Percentiles rank a stretch among this genome's conserved stretches.
Evolutionary conservation across 257 asterid species (phyloP).

Genomic region (Solanum peruvianum): DNA sequence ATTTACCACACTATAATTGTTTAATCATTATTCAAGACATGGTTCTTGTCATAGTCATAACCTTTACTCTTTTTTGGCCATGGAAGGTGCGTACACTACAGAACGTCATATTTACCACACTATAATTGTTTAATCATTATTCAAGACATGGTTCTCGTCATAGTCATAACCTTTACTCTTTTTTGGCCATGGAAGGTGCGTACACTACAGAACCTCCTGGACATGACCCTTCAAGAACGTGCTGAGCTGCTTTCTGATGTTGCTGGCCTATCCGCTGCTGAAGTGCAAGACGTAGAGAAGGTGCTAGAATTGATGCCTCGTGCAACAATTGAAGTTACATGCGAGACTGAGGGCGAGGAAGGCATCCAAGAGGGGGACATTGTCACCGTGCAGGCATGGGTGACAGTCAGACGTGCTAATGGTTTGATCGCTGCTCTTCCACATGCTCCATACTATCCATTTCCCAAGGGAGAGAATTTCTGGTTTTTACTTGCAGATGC

Average conservation of each 20-base stretch:
- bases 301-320: constrained; percentile 70
- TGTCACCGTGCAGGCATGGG: constrained; percentile 77
- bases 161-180: background rate
- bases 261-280: constrained; percentile 42
- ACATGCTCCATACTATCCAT: constrained; percentile 70
- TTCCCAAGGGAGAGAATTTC: constrained; percentile 79
- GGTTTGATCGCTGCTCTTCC: constrained; percentile 62
- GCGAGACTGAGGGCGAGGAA: constrained; percentile 91
- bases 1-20: background rate
- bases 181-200: too few relatives aligned
- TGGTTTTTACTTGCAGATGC: constrained; percentile 87
- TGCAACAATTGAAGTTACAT: constrained; percentile 47
- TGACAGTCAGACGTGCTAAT: constrained; percentile 55
- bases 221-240: constrained; percentile 43
- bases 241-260: constrained; percentile 50
- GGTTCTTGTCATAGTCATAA: background rate
- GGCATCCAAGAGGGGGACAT: constrained; percentile 85
- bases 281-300: constrained; percentile 60
- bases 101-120: constrained; percentile 2
- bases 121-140: background rate
- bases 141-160: background rate
- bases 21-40: background rate
- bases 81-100: constrained; percentile 10
- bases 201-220: constrained; percentile 46
- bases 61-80: too few relatives aligned